A percentile compares a stretch with the other conserved stretches of the same genome.
Conservation (phyloP, 1,284 basidiomycete species). For the Papiliotrema terrestris region DNA sequence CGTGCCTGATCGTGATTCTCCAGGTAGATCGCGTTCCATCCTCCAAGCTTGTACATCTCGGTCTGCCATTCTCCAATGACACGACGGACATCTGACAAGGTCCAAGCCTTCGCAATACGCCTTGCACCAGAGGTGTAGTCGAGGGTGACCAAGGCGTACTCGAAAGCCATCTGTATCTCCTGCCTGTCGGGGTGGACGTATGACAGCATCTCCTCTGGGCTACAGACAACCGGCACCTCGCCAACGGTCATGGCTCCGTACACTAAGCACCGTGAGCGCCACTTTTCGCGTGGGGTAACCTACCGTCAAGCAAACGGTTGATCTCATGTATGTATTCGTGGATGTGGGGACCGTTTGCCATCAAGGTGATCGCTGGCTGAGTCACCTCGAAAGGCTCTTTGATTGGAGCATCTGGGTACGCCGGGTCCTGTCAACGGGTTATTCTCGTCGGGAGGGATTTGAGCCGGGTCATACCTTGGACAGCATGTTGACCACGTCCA, state of each 20-base stretch:
- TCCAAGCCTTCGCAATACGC: too few relatives aligned
- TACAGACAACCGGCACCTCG: conserved; percentile 2
- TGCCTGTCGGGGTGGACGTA: conserved; percentile 10
- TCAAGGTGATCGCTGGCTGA: conserved; percentile 58
- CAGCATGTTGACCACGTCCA: conserved; percentile 12
- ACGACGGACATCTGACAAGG: conserved; percentile 11
- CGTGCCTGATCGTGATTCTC: conserved; percentile 5
- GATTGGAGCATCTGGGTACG: conserved; percentile 61
- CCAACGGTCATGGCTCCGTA: background rate
- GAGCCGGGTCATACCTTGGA: background rate
- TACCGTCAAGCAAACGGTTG: conserved; percentile 56
- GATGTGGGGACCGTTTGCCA: conserved; percentile 62
- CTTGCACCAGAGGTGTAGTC: background rate
- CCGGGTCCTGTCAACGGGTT: conserved; percentile 61
- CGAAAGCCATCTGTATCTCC: conserved; percentile 15
- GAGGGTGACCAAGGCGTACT: conserved; percentile 4
- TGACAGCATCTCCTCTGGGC: conserved; percentile 1
- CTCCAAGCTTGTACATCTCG: conserved; percentile 10
- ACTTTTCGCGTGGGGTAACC: too few relatives aligned
- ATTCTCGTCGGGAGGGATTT: conserved; percentile 49
- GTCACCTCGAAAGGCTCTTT: conserved; percentile 54
- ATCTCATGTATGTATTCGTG: conserved; percentile 68
- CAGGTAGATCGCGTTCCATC: conserved; percentile 15
- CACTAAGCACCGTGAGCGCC: background rate
- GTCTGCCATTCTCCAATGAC: conserved; percentile 10